Evolutionary conservation across 2,329 filamentous ascomycete genomes (phyloP).

Genomic region (Celoporthe dispersa): DNA sequence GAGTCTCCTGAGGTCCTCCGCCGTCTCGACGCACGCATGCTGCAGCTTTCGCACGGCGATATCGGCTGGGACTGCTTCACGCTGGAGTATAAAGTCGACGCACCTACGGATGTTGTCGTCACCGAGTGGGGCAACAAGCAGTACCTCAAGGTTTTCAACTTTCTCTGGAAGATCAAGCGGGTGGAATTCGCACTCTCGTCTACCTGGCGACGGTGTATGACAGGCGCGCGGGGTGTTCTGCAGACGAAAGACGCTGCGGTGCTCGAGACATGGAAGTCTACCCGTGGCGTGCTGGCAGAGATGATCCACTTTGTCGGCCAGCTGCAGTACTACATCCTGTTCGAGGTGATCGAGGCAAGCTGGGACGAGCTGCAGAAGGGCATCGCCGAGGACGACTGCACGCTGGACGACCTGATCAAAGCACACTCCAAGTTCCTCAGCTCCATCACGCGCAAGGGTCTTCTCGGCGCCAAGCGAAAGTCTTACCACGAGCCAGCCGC

Average conservation of each 20-base stretch:
- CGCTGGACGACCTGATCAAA: slow-evolving; percentile 90
- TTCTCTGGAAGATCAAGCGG: slow-evolving; percentile 96
- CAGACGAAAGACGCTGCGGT: slow-evolving; percentile 72
- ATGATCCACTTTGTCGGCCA: slow-evolving; percentile 99
- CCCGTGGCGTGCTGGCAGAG: slow-evolving; percentile 86
- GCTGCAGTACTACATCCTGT: slow-evolving; percentile 97
- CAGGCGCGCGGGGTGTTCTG: slow-evolving; percentile 88
- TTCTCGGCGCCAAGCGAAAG: slow-evolving; percentile 73
- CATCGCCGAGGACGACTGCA: slow-evolving; percentile 83
- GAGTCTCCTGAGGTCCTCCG: slow-evolving; percentile 90
- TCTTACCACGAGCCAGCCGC: slow-evolving; percentile 44
- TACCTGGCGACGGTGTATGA: slow-evolving; percentile 96
- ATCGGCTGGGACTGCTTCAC: slow-evolving; percentile 99
- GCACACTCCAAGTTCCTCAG: slow-evolving; percentile 91
- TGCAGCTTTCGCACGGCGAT: slow-evolving; percentile 93
- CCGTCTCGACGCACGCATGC: slow-evolving; percentile 94
- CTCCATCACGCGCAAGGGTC: slow-evolving; percentile 93
- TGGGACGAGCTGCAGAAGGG: slow-evolving; percentile 89
- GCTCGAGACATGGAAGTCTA: slow-evolving; percentile 84
- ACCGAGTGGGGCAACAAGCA: slow-evolving; percentile 95
- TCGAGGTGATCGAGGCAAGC: slow-evolving; percentile 95
- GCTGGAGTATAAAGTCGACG: slow-evolving; percentile 96
- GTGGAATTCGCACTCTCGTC: slow-evolving; percentile 92
- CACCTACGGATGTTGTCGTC: slow-evolving; percentile 94
- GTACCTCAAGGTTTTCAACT: slow-evolving; percentile 99